Percentiles rank a stretch among this genome's conserved stretches.
Evolutionary conservation across 1,284 basidiomycete species (phyloP).

Genomic region (Vanrija humicola): DNA sequence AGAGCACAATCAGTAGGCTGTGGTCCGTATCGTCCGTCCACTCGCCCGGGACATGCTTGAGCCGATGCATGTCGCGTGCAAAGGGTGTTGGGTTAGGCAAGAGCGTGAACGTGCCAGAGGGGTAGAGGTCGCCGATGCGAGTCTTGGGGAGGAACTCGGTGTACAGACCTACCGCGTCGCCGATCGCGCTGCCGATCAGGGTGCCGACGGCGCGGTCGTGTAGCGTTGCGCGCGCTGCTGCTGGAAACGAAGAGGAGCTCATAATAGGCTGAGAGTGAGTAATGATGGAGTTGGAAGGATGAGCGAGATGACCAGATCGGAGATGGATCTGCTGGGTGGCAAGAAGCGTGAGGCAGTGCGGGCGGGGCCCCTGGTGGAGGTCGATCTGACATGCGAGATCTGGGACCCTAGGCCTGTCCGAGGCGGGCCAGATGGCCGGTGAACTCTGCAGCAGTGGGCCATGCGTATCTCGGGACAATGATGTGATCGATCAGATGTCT

Average conservation of each 20-base stretch:
- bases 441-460: too few relatives aligned
- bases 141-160: slow-evolving; percentile 12
- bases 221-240: background rate
- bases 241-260: slow-evolving; percentile 58
- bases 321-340: too few relatives aligned
- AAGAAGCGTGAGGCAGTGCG: too few relatives aligned
- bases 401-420: too few relatives aligned
- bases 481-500: too few relatives aligned
- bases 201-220: slow-evolving; percentile 10
- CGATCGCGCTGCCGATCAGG: slow-evolving; percentile 11
- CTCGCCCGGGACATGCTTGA: slow-evolving; percentile 10
- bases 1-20: slow-evolving; percentile 11
- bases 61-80: slow-evolving; percentile 15
- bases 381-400: too few relatives aligned
- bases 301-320: too few relatives aligned
- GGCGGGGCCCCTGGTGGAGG: too few relatives aligned
- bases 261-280: background rate
- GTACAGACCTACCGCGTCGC: slow-evolving; percentile 17
- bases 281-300: too few relatives aligned
- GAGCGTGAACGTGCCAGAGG: slow-evolving; percentile 1
- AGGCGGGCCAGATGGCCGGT: too few relatives aligned
- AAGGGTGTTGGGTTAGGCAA: slow-evolving; percentile 8
- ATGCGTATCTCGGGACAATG: too few relatives aligned
- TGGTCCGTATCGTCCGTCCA: slow-evolving; percentile 23
- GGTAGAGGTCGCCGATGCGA: slow-evolving; percentile 3